Evolutionary conservation across 306 rosid genomes (phyloP), one percentile per base, ranked within the genome.

Genomic region (Mucuna pruriens): DNA sequence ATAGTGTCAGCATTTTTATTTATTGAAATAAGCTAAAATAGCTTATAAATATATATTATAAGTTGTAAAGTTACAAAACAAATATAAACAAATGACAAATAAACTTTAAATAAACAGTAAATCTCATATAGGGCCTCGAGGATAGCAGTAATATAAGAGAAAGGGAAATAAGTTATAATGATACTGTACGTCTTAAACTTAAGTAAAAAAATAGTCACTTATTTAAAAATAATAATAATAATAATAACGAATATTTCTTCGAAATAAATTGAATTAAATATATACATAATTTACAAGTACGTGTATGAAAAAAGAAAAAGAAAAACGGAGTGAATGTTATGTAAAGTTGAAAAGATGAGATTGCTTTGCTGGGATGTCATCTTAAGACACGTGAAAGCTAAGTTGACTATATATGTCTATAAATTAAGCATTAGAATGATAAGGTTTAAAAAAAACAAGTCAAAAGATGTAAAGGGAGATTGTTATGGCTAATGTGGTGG

Each of bases 401-500:
- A 67, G 51, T 69, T 69, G 75, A 69, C 75, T 3, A 15, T n/a
- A n/a, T n/a, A n/a, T 8, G 46, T 64, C 0, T 4, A 17, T 2
- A 69, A 23, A 39, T 12, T 63, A 8, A 16, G 74, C 39, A 73
- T n/a, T 72, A 5, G 11, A 44, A 58, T 57, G 71, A 67, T 67
- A 39, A 51, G 45, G 13, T 52, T 54, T 69, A 71, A 74, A 79
- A 79, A 49, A 58, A 13, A 13, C 22, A 38, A 55, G 81, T 71
- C 84, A 79, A 57, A 74, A 66, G 6, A 22, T 10, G 29, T 12
- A 13, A 2, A 52, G 23, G 62, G 51, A 63, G 80, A 54, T 51
- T 3, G 46, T 51, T 52, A 17, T 13, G 64, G 71, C 86, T 72
- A 54, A 11, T 78, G 42, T 63, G 40, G 78, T n/a, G 86, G 77